A percentile compares a stretch with the other conserved stretches of the same genome.
Evolutionary conservation across 495 filamentous ascomycete genomes (phyloP).

Genomic region (Cudoniella acicularis): DNA sequence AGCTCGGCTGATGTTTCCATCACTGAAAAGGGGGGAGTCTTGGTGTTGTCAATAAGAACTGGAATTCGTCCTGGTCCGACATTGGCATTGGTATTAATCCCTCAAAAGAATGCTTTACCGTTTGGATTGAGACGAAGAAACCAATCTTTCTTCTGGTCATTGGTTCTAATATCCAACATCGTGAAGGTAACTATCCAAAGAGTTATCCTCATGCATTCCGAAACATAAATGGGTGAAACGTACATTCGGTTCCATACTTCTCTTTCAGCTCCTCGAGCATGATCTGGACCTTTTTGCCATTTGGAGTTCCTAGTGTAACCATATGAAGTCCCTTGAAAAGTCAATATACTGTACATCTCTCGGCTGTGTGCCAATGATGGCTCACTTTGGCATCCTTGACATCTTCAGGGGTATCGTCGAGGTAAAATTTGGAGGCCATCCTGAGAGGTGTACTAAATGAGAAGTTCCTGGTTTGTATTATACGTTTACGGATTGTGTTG

Average conservation of each 20-base stretch:
- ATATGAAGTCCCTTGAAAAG: slow-evolving; percentile 43
- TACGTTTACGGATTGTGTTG: background rate
- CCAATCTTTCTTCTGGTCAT: slow-evolving; percentile 59
- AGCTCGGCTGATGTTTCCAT: slow-evolving; percentile 51
- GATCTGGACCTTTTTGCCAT: slow-evolving; percentile 24
- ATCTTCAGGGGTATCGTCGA: slow-evolving; percentile 36
- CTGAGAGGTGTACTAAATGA: background rate
- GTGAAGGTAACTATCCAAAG: slow-evolving; percentile 2
- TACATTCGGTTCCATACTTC: slow-evolving; percentile 49
- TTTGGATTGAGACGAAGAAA: slow-evolving; percentile 51
- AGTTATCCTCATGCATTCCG: background rate
- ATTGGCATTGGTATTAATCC: slow-evolving; percentile 10
- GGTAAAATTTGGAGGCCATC: slow-evolving; percentile 37
- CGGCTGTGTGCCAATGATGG: too few relatives aligned
- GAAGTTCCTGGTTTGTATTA: background rate
- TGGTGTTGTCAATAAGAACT: slow-evolving; percentile 45
- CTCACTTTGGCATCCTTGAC: slow-evolving; percentile 36
- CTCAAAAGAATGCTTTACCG: slow-evolving; percentile 15
- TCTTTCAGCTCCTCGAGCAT: slow-evolving; percentile 36
- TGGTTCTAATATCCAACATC: slow-evolving; percentile 41
- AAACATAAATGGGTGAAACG: slow-evolving; percentile 4
- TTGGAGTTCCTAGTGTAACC: slow-evolving; percentile 35
- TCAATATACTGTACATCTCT: too few relatives aligned
- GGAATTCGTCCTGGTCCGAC: slow-evolving; percentile 40
- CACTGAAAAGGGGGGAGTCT: slow-evolving; percentile 47